Evolutionary conservation across 768 basidiomycete species (phyloP).

Genomic region (Tylopilus intermedius): DNA sequence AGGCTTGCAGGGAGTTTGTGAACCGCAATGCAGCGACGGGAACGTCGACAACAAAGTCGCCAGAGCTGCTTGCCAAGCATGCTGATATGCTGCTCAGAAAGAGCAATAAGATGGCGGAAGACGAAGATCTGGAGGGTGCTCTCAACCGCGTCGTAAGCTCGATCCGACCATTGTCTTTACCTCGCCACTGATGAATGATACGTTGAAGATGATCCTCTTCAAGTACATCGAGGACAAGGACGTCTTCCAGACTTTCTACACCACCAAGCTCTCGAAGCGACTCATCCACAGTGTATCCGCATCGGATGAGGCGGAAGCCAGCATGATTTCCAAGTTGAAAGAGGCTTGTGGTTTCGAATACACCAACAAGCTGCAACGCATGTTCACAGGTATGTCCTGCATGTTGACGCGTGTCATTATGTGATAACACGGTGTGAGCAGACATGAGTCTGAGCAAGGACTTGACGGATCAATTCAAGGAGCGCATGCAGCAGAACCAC

Average conservation of each 20-base stretch:
- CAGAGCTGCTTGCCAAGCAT: conserved; percentile 89
- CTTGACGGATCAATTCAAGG: conserved; percentile 90
- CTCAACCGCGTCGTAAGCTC: conserved; percentile 79
- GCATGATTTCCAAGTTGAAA: conserved; percentile 97
- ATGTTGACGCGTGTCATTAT: background rate
- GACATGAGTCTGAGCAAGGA: conserved; percentile 96
- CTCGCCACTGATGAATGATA: conserved; percentile 10
- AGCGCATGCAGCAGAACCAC: conserved; percentile 83
- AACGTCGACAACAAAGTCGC: conserved; percentile 76
- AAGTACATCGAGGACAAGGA: conserved; percentile 99
- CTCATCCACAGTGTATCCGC: conserved; percentile 88
- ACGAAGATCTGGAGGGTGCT: conserved; percentile 83
- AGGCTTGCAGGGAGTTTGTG: conserved; percentile 93
- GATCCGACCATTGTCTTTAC: background rate
- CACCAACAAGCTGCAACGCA: conserved; percentile 90
- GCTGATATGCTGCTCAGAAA: conserved; percentile 86
- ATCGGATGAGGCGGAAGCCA: conserved; percentile 93
- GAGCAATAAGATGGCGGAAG: conserved; percentile 93
- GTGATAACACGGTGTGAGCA: conserved; percentile 28
- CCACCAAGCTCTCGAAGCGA: conserved; percentile 87
- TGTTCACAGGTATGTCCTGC: conserved; percentile 79
- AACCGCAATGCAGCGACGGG: conserved; percentile 91
- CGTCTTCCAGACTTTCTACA: conserved; percentile 97
- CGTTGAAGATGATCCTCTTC: conserved; percentile 86
- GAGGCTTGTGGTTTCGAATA: conserved; percentile 97